These are phyloP conservation scores for Ogataea saltuana DNA, from an alignment of 805 yeast genomes.

Conservation along the genomic window DNA sequence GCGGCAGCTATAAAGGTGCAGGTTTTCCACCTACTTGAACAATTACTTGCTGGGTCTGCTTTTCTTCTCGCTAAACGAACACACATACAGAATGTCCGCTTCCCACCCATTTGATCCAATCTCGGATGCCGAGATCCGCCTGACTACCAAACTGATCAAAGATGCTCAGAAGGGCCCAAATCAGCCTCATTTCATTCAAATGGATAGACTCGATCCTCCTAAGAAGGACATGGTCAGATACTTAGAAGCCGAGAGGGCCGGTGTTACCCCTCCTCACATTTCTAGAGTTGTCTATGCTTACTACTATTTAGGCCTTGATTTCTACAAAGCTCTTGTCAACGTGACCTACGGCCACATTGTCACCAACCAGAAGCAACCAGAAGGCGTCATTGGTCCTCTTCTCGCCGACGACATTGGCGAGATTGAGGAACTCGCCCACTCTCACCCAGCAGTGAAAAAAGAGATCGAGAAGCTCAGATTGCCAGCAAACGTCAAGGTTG, in stretches of 20 bases:
- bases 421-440: slow-evolving; percentile 50
- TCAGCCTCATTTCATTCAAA: slow-evolving; percentile 61
- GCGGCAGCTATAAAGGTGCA: slow-evolving; percentile 8
- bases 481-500: slow-evolving; percentile 53
- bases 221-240: slow-evolving; percentile 67
- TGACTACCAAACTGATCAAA: slow-evolving; percentile 61
- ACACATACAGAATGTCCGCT: no score
- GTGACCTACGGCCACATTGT: slow-evolving; percentile 61
- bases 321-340: slow-evolving; percentile 73
- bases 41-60: background rate
- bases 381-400: slow-evolving; percentile 70
- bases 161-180: slow-evolving; percentile 53
- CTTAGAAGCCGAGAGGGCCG: slow-evolving; percentile 65
- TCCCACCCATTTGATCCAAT: slow-evolving; percentile 62
- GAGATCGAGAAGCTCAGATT: slow-evolving; percentile 68
- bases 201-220: slow-evolving; percentile 77
- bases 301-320: slow-evolving; percentile 55
- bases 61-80: background rate
- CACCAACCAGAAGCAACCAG: slow-evolving; percentile 54
- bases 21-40: background rate
- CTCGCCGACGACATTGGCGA: slow-evolving; percentile 62
- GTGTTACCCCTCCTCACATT: slow-evolving; percentile 53
- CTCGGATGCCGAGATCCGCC: slow-evolving; percentile 57
- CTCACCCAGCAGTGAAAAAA: slow-evolving; percentile 59
- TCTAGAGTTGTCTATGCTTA: slow-evolving; percentile 69